Base-by-base conservation (phyloP, 2,329 filamentous ascomycete species). In the Cyphellophora attinorum region DNA sequence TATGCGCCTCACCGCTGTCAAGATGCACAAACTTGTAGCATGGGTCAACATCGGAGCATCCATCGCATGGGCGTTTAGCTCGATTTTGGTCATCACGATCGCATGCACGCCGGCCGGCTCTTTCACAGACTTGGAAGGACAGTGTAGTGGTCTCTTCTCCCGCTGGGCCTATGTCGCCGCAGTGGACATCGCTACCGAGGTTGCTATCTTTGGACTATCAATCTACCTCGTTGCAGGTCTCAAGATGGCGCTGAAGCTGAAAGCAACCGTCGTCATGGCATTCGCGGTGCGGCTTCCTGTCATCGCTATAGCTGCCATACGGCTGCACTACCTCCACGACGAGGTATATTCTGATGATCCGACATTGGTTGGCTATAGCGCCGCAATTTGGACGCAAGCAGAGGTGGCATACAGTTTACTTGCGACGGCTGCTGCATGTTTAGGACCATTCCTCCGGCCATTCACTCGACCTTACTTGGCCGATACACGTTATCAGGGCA, bases 1-100 rank as follows among this genome's bases (percentile, higher is more conserved):
- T 34, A 49, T 63, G 12, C 63, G 64, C 4, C 50, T 68, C 6
- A 63, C 63, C 3, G 61, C 62, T 5, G 55, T 62, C 23, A 57
- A 56, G 30, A 42, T 41, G 3, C 65, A 69, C 43, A 54, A 52
- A 10, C 33, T 51, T 11, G 49, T 53, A 3, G 54, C 60, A 3
- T 56, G 53, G 41, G 45, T 42, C 2, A 55, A 59, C 6, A 46
- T 68, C 2, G 52, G 33, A 3, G 41, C 53, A 0, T 57, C 59
- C 6, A 57, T 57, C 3, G 38, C 55, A n/a, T 61, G 62, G 46
- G 40, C 57, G 6, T 42, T 64, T 11, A 46, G 56, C 6, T 61
- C 62, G 2, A 35, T 64, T n/a, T 47, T 67, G 14, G 49, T 62
- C 2, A 44, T 65, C n/a, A 39, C 55, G 3, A 33, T 68, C 2